A percentile compares a stretch with the other conserved stretches of the same genome.
These are phyloP conservation scores for Sporothrix luriei DNA, from an alignment of 2,329 filamentous ascomycete species.

Conservation along the genomic window DNA sequence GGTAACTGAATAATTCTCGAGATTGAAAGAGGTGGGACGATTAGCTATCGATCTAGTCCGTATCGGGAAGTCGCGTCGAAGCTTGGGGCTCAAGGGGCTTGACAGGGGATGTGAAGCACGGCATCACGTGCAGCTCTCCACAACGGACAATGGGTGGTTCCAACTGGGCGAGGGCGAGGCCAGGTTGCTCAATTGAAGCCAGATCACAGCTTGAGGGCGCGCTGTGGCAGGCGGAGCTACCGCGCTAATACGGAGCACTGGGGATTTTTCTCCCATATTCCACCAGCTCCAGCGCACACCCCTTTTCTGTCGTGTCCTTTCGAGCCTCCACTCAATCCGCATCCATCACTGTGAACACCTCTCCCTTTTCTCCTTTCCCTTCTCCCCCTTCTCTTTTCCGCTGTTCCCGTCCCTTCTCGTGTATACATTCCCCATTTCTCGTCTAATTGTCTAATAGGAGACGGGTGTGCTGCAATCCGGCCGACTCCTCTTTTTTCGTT, in stretches of 20 bases:
- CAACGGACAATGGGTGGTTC: constrained; percentile 26
- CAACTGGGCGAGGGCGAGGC: too few relatives aligned
- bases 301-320: constrained; percentile 18
- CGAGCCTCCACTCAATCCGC: constrained; percentile 24
- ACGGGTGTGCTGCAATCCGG: constrained; percentile 26
- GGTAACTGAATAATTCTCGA: not conserved
- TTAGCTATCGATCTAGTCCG: constrained; percentile 14
- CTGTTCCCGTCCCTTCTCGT: constrained; percentile 4
- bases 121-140: constrained; percentile 35
- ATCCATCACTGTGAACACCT: constrained; percentile 24
- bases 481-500: constrained; percentile 9
- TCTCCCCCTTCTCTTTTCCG: constrained; percentile 18
- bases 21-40: not conserved
- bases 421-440: constrained; percentile 17
- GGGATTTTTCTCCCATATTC: constrained; percentile 31
- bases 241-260: not conserved
- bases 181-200: constrained; percentile 38
- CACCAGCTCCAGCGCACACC: constrained; percentile 13
- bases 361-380: constrained; percentile 15
- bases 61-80: constrained; percentile 21
- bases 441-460: constrained; percentile 25
- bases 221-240: constrained; percentile 20
- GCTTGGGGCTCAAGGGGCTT: constrained; percentile 20
- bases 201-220: constrained; percentile 37
- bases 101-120: not conserved